phyloP scores from a whole-genome alignment of 2,329 filamentous ascomycete species.

The Aspergillus phoenicis region DNA sequence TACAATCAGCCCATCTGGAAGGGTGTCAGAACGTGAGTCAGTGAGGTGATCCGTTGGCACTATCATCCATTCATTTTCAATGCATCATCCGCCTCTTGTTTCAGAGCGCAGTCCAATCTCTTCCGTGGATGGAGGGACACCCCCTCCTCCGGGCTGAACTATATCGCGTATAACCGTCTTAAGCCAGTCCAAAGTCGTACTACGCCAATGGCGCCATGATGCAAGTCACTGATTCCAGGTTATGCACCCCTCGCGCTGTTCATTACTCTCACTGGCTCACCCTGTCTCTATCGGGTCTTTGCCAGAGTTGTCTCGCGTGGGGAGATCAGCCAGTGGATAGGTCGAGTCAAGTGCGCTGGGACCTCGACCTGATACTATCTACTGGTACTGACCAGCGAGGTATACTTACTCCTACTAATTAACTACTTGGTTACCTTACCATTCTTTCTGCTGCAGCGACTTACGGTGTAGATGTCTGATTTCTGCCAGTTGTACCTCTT shows the following conservation, averaged over 20 bases:
- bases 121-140: neutral
- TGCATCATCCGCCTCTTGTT: neutral
- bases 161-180: neutral
- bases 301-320: neutral
- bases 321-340: neutral
- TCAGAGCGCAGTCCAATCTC: neutral
- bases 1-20: neutral
- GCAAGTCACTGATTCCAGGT: slow-evolving; percentile 6
- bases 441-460: neutral
- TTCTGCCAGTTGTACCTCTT: neutral
- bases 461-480: neutral
- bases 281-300: neutral
- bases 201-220: slow-evolving; percentile 2
- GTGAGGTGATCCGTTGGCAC: neutral
- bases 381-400: no score
- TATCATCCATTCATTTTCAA: neutral
- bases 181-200: no score
- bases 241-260: slow-evolving; percentile 2
- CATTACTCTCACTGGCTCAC: neutral
- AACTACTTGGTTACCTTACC: no score
- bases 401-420: no score
- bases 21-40: neutral
- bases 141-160: slow-evolving; percentile 5
- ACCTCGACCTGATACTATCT: neutral
- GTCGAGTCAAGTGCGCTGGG: neutral